Percentiles rank a stretch among this genome's conserved stretches.
phyloP scores from a whole-genome alignment of 2,329 filamentous ascomycete genomes.

The Diplodia corticola region DNA sequence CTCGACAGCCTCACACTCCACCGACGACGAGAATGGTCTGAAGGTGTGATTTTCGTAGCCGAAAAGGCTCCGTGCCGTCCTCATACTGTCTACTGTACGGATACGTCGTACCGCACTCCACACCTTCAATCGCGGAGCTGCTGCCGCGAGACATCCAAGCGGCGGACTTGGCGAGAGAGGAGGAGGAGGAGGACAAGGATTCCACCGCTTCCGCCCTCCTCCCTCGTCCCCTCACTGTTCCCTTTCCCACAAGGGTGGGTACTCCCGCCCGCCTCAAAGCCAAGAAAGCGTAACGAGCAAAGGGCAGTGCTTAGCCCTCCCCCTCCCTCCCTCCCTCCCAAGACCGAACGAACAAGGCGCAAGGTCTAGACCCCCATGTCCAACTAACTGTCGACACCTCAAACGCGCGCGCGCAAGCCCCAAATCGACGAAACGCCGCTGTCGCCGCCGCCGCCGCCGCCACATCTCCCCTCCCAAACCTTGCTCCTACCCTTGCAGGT shows the following conservation, averaged over 20 bases:
- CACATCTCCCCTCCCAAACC: neutral
- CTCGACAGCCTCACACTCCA: neutral
- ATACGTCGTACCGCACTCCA: neutral
- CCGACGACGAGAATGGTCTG: neutral
- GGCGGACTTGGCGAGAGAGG: neutral
- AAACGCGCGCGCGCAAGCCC: neutral
- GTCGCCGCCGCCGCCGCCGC: neutral
- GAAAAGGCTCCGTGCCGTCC: neutral
- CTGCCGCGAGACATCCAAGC: no score
- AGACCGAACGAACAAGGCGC: neutral
- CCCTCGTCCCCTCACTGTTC: neutral
- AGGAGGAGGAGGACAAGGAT: no score
- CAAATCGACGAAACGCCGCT: neutral
- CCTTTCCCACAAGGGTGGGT: neutral
- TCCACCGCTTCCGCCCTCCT: no score
- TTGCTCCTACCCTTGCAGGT: neutral
- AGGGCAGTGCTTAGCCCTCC: neutral
- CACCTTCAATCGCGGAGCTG: neutral
- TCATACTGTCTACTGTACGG: no score
- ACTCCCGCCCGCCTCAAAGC: neutral
- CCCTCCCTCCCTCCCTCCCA: no score
- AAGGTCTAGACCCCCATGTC: neutral
- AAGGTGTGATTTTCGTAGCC: neutral
- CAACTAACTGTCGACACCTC: no score
- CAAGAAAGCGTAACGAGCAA: no score